Percentiles rank a stretch among this genome's conserved stretches.
These are phyloP conservation scores for Coffea canephora DNA, from an alignment of 257 asterid genomes.

Conservation along the genomic window DNA sequence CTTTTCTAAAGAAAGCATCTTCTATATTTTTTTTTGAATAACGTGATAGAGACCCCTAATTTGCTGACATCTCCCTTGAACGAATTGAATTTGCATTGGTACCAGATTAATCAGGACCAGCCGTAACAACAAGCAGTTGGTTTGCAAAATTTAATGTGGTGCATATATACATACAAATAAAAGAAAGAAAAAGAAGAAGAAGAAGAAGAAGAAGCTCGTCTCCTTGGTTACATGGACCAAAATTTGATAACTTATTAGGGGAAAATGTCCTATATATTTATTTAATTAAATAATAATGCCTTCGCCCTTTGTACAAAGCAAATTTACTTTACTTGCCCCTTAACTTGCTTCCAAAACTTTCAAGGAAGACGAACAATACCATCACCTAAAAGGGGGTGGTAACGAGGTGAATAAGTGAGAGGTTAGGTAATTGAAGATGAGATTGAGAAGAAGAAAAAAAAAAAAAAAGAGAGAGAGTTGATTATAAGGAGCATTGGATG, in stretches of 20 bases:
- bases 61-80: conserved; percentile 5
- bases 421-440: conserved; percentile 9
- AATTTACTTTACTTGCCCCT: too few relatives aligned
- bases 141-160: background rate
- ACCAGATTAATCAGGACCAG: conserved; percentile 4
- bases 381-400: background rate
- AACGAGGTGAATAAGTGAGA: background rate
- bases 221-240: too few relatives aligned
- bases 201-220: too few relatives aligned
- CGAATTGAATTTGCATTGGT: background rate
- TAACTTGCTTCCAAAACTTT: background rate
- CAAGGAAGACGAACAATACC: background rate
- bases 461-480: conserved; percentile 5
- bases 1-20: conserved; percentile 30
- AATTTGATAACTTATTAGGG: too few relatives aligned
- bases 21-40: background rate
- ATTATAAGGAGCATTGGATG: conserved; percentile 32
- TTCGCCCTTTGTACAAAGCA: background rate
- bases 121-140: background rate
- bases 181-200: too few relatives aligned
- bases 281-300: too few relatives aligned
- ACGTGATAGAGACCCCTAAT: background rate
- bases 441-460: conserved; percentile 3
- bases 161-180: background rate
- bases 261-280: too few relatives aligned